Evolutionary conservation across 2,329 filamentous ascomycete species (phyloP), one percentile per base, ranked within the genome.

Genomic region (Proliferodiscus dingleyae): DNA sequence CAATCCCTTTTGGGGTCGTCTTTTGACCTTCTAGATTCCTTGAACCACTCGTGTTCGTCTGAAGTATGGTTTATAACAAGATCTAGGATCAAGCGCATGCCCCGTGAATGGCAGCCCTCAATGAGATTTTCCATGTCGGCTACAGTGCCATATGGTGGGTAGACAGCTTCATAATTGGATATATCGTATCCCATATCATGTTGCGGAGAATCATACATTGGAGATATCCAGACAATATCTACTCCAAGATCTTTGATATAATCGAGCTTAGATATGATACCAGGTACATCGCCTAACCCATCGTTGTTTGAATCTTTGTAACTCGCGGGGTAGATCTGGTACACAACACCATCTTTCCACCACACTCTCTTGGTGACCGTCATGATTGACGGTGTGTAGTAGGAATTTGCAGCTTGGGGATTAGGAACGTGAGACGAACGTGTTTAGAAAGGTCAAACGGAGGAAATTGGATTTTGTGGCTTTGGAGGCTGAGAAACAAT

Each of bases 51-150:
- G 56, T 87, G 82, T 61, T 86, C 73, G 52, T 84, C 77, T 2
- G 80, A 85, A 0, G 85, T 89, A 61, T 91, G 86, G 54, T 89
- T 91, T 50, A 89, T 75, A 2, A 90, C 86, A 3, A 90, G 70
- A 59, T 90, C 85, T 47, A 89, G 74, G 46, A 90, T 80, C 9
- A 89, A 66, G 53, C 77, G 80, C 77, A 89, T 86, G 3, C 75
- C 80, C 3, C 81, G 72, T 13, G 72, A 64, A 49, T 85, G 81
- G 32, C 77, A 73, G 37, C 75, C 76, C 21, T 71, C 59, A 40
- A 86, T 80, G 28, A 88, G 63, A 0, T 66, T 64, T 46, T 87
- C 80, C 40, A 86, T 76, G 58, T 88, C 82, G 47, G 71, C 68
- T 6, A 88, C 68, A 1, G 80, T 81, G 29, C 84, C 84, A 55